Conservation (phyloP, 23 red algal species). For the Chondrus crispus region DNA sequence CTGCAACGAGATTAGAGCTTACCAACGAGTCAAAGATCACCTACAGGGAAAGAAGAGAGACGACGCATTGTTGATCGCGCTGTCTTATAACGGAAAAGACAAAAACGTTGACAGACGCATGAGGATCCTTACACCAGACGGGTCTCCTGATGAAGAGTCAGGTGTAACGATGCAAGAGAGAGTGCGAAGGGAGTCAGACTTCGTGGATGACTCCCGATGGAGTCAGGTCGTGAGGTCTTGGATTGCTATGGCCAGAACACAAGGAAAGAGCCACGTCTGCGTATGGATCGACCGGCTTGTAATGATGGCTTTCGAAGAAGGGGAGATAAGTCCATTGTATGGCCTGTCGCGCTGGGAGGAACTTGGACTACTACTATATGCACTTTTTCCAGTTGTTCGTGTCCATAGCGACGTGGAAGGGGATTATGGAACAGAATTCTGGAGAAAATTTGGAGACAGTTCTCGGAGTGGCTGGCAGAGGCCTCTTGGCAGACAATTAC, state of each 20-base stretch:
- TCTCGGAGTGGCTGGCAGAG: neutral
- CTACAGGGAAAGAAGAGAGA: no score
- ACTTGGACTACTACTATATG: neutral
- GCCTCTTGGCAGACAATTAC: neutral
- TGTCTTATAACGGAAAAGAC: neutral
- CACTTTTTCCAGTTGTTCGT: neutral
- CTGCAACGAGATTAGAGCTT: no score
- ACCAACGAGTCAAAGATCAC: no score
- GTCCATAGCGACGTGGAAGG: neutral
- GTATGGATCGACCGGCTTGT: neutral
- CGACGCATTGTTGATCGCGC: neutral
- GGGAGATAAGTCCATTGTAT: neutral
- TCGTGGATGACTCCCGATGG: neutral
- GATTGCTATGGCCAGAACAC: neutral
- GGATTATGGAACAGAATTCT: neutral
- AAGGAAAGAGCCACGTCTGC: neutral
- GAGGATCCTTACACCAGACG: neutral
- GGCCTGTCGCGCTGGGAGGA: neutral
- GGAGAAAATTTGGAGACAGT: neutral
- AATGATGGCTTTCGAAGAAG: neutral
- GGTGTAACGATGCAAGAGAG: neutral
- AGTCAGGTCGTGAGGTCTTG: neutral
- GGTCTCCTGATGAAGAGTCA: neutral
- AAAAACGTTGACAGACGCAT: neutral
- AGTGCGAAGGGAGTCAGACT: neutral